A percentile compares a stretch with the other conserved stretches of the same genome.
phyloP scores from a whole-genome alignment of 1,139 yeast species.

The Zhuliangozyma parablackwelliae region DNA sequence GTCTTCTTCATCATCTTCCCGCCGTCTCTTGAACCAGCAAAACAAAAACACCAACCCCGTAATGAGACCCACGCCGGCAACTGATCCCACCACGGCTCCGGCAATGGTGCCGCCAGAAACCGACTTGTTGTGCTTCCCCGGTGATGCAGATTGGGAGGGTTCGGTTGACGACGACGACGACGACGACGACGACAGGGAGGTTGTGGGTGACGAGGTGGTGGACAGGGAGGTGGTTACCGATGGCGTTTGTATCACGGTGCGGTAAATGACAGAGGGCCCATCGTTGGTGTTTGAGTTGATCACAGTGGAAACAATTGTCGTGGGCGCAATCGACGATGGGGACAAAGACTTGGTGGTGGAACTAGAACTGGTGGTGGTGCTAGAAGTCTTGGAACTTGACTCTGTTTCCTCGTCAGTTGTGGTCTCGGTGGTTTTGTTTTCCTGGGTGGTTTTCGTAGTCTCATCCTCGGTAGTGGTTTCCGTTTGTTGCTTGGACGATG shows the following conservation, averaged over 20 bases:
- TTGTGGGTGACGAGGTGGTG: conserved; percentile 12
- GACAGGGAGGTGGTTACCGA: conserved; percentile 12
- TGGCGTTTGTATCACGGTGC: conserved; percentile 19
- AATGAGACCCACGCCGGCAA: conserved; percentile 45
- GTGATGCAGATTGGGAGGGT: conserved; percentile 12
- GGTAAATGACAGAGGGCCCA: conserved; percentile 19
- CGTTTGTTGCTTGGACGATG: conserved; percentile 6
- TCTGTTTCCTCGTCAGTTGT: conserved; percentile 5
- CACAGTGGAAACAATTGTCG: conserved; percentile 19
- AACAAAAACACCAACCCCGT: conserved; percentile 37
- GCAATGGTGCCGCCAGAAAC: conserved; percentile 67
- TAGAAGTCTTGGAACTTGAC: conserved; percentile 3
- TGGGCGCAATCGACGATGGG: conserved; percentile 5
- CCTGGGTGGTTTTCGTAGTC: conserved; percentile 6
- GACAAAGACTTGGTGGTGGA: conserved; percentile 1
- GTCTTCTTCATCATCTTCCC: conserved; percentile 34
- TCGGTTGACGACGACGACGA: conserved; percentile 13
- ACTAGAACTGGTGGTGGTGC: conserved; percentile 4
- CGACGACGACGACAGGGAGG: conserved; percentile 9
- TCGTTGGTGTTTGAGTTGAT: conserved; percentile 16
- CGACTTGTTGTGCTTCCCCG: conserved; percentile 14
- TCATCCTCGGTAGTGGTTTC: conserved; percentile 3
- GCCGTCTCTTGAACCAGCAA: conserved; percentile 35
- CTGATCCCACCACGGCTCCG: conserved; percentile 64
- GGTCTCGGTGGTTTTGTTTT: conserved; percentile 11